phyloP scores from a whole-genome alignment of 352 stramenopile species.

The Globisporangium rhizosaccharum region DNA sequence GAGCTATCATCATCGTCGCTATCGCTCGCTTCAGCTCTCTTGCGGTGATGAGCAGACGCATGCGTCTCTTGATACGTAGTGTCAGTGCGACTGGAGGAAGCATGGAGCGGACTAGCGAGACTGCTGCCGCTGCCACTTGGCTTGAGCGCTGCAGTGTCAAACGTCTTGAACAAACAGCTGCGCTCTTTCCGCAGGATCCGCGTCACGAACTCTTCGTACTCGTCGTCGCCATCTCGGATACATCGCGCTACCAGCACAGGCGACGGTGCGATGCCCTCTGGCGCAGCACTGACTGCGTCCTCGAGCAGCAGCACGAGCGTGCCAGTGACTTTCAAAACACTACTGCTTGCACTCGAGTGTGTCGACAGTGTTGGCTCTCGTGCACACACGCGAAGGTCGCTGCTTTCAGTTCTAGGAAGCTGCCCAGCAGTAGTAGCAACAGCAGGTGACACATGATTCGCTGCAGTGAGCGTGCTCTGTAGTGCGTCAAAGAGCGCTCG shows the following conservation, averaged over 20 bases:
- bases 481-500: constrained; percentile 30
- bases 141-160: constrained; percentile 1
- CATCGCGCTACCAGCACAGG: neutral
- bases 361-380: neutral
- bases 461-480: neutral
- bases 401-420: too few species aligned
- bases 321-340: neutral
- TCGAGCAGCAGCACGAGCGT: constrained; percentile 25
- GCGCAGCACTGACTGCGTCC: constrained; percentile 5
- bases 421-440: too few species aligned
- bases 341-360: neutral
- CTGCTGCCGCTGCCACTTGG: constrained; percentile 1
- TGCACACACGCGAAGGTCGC: neutral
- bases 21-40: neutral
- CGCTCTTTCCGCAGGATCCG: constrained; percentile 21
- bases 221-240: constrained; percentile 19
- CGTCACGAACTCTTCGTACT: constrained; percentile 33
- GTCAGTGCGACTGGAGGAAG: neutral
- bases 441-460: neutral
- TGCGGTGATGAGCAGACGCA: neutral
- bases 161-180: constrained; percentile 25
- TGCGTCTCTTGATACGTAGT: neutral
- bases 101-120: neutral
- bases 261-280: neutral
- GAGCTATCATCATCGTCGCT: neutral